Percentiles rank a stretch among this genome's conserved stretches.
These are phyloP conservation scores for Cyberlindnera xylosilytica DNA, from an alignment of 805 yeast species.

Conservation along the genomic window DNA sequence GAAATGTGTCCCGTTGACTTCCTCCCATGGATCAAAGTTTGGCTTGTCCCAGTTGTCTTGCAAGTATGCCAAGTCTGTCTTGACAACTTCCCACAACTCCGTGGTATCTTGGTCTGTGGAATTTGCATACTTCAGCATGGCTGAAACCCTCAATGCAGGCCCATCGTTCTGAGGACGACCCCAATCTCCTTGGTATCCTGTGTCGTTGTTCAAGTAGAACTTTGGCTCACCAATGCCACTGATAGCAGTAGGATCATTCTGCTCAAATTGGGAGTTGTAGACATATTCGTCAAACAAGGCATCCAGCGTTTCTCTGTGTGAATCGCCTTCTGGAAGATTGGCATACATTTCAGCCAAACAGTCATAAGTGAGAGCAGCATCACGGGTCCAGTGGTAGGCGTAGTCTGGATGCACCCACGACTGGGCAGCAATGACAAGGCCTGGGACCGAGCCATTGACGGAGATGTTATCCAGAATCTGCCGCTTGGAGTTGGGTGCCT, in stretches of 20 bases:
- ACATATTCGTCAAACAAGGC: neutral
- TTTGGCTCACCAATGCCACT: conserved; percentile 6
- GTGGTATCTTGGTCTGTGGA: neutral
- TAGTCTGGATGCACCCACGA: conserved; percentile 2
- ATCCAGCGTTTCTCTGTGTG: neutral
- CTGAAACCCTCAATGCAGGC: conserved; percentile 5
- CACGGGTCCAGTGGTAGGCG: conserved; percentile 7
- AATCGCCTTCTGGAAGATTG: conserved; percentile 1
- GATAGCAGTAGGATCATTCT: conserved; percentile 4
- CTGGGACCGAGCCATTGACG: conserved; percentile 4
- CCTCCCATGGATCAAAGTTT: conserved; percentile 8
- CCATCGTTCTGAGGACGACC: conserved; percentile 9
- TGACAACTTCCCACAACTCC: neutral
- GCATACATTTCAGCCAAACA: conserved; percentile 1
- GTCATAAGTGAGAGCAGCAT: conserved; percentile 3
- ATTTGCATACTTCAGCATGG: conserved; percentile 2
- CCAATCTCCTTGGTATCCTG: conserved; percentile 4
- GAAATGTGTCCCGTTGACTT: conserved; percentile 6
- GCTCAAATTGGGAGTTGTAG: neutral
- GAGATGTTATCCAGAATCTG: conserved; percentile 6
- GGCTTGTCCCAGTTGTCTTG: neutral
- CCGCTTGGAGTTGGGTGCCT: conserved; percentile 1
- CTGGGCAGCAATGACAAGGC: conserved; percentile 5
- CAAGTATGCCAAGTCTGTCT: conserved; percentile 2
- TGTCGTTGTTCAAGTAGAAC: conserved; percentile 2